phyloP scores from a whole-genome alignment of 2,329 filamentous ascomycete species.

The Zelopaecilomyces penicillatus region DNA sequence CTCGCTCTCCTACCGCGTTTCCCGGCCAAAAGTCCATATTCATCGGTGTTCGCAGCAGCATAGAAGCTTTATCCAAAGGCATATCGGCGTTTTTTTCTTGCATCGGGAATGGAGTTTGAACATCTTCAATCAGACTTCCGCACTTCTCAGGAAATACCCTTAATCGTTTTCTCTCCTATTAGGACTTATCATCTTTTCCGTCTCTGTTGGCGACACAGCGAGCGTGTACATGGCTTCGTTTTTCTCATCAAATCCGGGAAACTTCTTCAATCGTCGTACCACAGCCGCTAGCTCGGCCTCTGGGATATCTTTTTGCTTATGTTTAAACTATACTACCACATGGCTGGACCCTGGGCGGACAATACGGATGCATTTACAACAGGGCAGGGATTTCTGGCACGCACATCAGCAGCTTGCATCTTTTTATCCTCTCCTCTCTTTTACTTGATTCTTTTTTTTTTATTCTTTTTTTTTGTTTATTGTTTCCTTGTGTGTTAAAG shows the following conservation, averaged over 20 bases:
- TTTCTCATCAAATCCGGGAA: slow-evolving; percentile 28
- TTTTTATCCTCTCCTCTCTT: slow-evolving; percentile 15
- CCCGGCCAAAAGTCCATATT: slow-evolving; percentile 15
- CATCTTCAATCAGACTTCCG: slow-evolving; percentile 28
- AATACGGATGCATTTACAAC: slow-evolving; percentile 45
- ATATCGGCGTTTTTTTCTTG: slow-evolving; percentile 32
- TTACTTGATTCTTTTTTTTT: slow-evolving; percentile 18
- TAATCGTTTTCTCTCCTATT: slow-evolving; percentile 14
- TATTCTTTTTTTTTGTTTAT: slow-evolving; percentile 21
- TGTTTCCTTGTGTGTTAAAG: slow-evolving; percentile 26
- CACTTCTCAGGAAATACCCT: slow-evolving; percentile 19
- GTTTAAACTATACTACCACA: slow-evolving; percentile 36
- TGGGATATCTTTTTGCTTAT: slow-evolving; percentile 31
- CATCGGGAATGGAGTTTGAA: slow-evolving; percentile 35
- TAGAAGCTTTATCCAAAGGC: slow-evolving; percentile 28
- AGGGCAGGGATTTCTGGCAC: slow-evolving; percentile 30
- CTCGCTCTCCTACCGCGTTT: slow-evolving; percentile 10
- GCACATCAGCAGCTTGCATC: slow-evolving; percentile 37
- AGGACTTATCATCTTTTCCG: slow-evolving; percentile 21
- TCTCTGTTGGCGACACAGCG: slow-evolving; percentile 37
- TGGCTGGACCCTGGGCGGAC: slow-evolving; percentile 46
- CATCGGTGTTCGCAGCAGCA: slow-evolving; percentile 27
- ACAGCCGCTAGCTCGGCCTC: slow-evolving; percentile 43
- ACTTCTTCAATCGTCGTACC: slow-evolving; percentile 24
- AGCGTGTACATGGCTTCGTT: slow-evolving; percentile 26